phyloP scores from a whole-genome alignment of 2,329 filamentous ascomycete species.

The Dactylellina drechsleri region DNA sequence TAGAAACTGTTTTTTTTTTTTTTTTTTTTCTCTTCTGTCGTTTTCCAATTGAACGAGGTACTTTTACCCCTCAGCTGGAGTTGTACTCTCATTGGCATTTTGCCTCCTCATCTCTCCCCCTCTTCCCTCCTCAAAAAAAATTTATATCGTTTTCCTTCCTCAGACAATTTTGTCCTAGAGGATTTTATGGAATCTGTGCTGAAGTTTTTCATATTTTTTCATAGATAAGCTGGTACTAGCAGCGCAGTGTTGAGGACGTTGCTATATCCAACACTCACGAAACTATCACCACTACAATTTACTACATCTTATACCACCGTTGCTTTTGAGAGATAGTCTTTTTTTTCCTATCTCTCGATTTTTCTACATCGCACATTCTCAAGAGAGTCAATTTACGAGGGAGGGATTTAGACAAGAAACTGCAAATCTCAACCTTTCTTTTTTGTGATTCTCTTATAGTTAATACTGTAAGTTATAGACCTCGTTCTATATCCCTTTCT shows the following conservation, averaged over 20 bases:
- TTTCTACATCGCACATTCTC: not conserved
- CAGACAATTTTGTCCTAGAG: slow-evolving; percentile 5
- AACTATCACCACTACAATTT: slow-evolving; percentile 23
- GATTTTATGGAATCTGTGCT: slow-evolving; percentile 2
- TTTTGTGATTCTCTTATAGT: slow-evolving; percentile 3
- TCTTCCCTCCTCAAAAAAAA: slow-evolving; percentile 8
- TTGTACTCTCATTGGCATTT: slow-evolving; percentile 5
- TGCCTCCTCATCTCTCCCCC: slow-evolving; percentile 50
- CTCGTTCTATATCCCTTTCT: not conserved
- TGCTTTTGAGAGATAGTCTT: slow-evolving; percentile 11
- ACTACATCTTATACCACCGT: not conserved
- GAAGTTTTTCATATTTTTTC: slow-evolving; percentile 11
- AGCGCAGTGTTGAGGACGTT: slow-evolving; percentile 41
- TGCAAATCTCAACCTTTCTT: slow-evolving; percentile 20
- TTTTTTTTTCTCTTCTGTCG: not conserved
- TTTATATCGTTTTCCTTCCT: slow-evolving; percentile 1
- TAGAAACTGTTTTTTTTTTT: slow-evolving; percentile 34
- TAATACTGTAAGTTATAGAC: slow-evolving; percentile 28
- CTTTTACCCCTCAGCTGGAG: slow-evolving; percentile 49
- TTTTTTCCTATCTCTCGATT: slow-evolving; percentile 1
- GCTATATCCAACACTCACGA: slow-evolving; percentile 42
- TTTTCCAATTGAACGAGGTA: slow-evolving; percentile 29
- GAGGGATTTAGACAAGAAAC: slow-evolving; percentile 47
- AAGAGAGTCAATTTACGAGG: slow-evolving; percentile 11
- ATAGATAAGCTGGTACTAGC: not conserved